phyloP scores from a whole-genome alignment of 805 yeast genomes.

The Hermanozyma aechmeae region DNA sequence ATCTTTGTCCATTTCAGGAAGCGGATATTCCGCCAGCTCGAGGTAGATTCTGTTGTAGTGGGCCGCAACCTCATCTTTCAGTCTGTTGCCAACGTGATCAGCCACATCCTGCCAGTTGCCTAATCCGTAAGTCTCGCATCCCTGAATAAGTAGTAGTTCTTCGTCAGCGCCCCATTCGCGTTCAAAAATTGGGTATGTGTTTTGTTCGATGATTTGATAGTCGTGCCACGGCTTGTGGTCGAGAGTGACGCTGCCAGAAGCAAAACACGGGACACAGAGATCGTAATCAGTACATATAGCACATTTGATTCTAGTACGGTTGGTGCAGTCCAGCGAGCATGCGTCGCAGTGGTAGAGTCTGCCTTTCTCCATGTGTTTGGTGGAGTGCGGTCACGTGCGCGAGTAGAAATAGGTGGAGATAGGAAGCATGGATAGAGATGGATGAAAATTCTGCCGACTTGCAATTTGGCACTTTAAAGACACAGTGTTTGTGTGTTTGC shows the following conservation, averaged over 20 bases:
- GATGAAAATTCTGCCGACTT: neutral
- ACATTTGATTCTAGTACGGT: constrained; percentile 82
- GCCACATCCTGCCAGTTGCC: constrained; percentile 99
- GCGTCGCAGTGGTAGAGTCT: constrained; percentile 79
- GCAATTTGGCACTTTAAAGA: neutral
- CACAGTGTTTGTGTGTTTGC: neutral
- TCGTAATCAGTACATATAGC: constrained; percentile 92
- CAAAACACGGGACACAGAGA: constrained; percentile 95
- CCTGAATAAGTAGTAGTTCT: constrained; percentile 79
- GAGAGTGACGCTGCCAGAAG: constrained; percentile 71
- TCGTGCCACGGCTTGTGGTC: constrained; percentile 93
- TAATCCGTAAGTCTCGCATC: constrained; percentile 82
- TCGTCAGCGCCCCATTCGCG: constrained; percentile 98
- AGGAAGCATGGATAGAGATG: too few species aligned
- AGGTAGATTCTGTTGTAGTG: constrained; percentile 74
- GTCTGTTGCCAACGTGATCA: constrained; percentile 87
- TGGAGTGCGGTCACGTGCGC: neutral
- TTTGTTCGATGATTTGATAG: constrained; percentile 86
- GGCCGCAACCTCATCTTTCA: constrained; percentile 81
- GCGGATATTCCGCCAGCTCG: constrained; percentile 65
- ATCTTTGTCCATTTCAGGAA: constrained; percentile 75
- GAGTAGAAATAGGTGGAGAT: too few species aligned
- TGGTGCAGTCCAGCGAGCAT: constrained; percentile 93
- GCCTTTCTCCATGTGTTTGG: constrained; percentile 27
- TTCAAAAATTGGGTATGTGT: constrained; percentile 85